Conservation (phyloP, 2,329 filamentous ascomycete species). For the Colletotrichum sp. region DNA sequence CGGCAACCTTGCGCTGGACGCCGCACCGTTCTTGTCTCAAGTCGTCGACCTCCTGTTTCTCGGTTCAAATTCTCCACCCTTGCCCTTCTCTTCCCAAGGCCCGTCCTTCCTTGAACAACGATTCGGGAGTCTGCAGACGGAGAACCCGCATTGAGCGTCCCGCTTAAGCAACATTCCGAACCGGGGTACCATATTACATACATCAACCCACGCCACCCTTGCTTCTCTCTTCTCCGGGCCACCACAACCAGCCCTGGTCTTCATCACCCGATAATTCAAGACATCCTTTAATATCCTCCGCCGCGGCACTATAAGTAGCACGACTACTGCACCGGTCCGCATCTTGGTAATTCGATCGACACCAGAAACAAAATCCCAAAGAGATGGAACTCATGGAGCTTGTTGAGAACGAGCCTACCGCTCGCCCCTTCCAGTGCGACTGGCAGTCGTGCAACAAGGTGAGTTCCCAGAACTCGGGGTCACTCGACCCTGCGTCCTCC, state of each 20-base stretch:
- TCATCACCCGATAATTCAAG: slow-evolving; percentile 17
- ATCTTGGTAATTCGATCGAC: slow-evolving; percentile 36
- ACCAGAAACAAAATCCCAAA: slow-evolving; percentile 27
- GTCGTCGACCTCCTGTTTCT: slow-evolving; percentile 14
- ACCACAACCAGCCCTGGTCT: neutral
- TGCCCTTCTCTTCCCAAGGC: neutral
- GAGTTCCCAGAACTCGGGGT: slow-evolving; percentile 26
- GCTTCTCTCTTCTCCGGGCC: slow-evolving; percentile 4
- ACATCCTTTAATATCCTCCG: slow-evolving; percentile 7
- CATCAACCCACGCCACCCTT: slow-evolving; percentile 13
- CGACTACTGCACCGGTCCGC: slow-evolving; percentile 19
- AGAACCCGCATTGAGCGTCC: slow-evolving; percentile 17
- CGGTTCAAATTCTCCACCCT: neutral
- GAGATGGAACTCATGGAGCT: slow-evolving; percentile 70
- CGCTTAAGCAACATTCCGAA: slow-evolving; percentile 16
- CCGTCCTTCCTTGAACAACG: slow-evolving; percentile 9
- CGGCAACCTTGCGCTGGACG: slow-evolving; percentile 23
- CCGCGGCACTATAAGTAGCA: slow-evolving; percentile 18
- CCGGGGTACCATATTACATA: slow-evolving; percentile 10
- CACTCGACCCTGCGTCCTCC: neutral
- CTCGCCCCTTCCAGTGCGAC: slow-evolving; percentile 68
- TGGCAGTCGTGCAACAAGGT: slow-evolving; percentile 70
- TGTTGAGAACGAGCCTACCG: slow-evolving; percentile 67
- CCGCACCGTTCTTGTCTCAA: slow-evolving; percentile 22
- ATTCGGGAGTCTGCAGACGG: slow-evolving; percentile 11